Percentiles rank a stretch among this genome's conserved stretches.
These are phyloP conservation scores for Entrophospora sp. DNA, from an alignment of 192 early-diverging fungal genomes.

Conservation along the genomic window DNA sequence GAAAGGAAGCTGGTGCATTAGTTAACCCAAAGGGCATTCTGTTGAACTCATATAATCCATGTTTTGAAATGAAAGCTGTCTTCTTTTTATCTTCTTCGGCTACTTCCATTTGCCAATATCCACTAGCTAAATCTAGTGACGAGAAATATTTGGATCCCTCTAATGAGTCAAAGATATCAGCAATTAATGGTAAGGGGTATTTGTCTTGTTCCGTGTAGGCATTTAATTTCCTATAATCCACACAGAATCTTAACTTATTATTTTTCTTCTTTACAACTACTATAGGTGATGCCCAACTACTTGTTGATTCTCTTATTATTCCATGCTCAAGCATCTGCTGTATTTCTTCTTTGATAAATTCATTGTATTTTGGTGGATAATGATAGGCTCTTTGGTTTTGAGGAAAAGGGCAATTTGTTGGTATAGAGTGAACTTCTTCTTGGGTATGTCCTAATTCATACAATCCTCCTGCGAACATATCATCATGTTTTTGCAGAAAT, in stretches of 20 bases:
- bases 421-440: no score
- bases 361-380: no score
- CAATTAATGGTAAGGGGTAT: constrained; percentile 32
- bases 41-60: constrained; percentile 10
- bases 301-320: no score
- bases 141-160: constrained; percentile 5
- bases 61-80: constrained; percentile 21
- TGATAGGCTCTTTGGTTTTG: no score
- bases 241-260: constrained; percentile 22
- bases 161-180: constrained; percentile 24
- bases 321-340: no score
- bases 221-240: constrained; percentile 39
- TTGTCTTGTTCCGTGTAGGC: constrained; percentile 25
- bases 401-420: no score
- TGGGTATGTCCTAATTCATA: no score
- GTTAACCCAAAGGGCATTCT: constrained; percentile 26
- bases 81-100: background rate
- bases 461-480: no score
- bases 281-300: constrained; percentile 27
- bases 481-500: no score
- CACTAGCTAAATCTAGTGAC: constrained; percentile 4
- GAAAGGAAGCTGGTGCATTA: constrained; percentile 22
- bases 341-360: no score
- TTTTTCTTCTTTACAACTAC: constrained; percentile 38
- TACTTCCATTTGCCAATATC: constrained; percentile 21